phyloP scores from a whole-genome alignment of 805 yeast genomes.

The Wickerhamomyces xylosicus region DNA sequence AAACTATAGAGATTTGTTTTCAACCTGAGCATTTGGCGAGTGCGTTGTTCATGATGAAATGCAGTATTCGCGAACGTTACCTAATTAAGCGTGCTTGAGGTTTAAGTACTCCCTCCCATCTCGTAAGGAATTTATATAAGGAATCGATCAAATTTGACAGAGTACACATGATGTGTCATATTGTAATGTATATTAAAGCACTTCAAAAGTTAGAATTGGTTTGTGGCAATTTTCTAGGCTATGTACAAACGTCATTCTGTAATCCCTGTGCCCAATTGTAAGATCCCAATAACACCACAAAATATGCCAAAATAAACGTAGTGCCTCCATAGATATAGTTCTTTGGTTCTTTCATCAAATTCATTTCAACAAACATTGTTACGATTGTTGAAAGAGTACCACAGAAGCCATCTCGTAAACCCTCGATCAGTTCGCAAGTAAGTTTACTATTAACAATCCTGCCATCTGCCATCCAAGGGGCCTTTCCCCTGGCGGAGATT shows the following conservation, averaged over 20 bases:
- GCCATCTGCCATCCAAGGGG: conserved; percentile 6
- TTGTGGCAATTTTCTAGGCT: too few relatives aligned
- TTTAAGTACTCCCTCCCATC: too few relatives aligned
- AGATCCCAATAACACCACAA: conserved; percentile 57
- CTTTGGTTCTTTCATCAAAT: conserved; percentile 22
- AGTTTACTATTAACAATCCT: conserved; percentile 22
- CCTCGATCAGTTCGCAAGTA: conserved; percentile 42
- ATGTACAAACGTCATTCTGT: neutral
- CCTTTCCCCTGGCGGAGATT: conserved; percentile 34
- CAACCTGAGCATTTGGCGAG: too few relatives aligned
- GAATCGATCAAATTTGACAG: too few relatives aligned
- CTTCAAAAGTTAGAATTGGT: too few relatives aligned
- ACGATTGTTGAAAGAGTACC: conserved; percentile 69
- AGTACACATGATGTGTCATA: too few relatives aligned
- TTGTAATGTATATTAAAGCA: too few relatives aligned
- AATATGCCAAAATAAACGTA: conserved; percentile 39
- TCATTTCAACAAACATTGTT: conserved; percentile 65
- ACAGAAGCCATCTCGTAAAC: conserved; percentile 55
- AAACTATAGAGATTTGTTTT: too few relatives aligned
- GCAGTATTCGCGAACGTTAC: too few relatives aligned
- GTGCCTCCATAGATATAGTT: conserved; percentile 40
- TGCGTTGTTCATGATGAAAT: too few relatives aligned
- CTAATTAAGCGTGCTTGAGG: too few relatives aligned
- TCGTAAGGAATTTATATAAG: too few relatives aligned
- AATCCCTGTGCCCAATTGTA: conserved; percentile 60